Base-by-base conservation (phyloP, 2,329 filamentous ascomycete genomes). In the Talaromyces piceae region DNA sequence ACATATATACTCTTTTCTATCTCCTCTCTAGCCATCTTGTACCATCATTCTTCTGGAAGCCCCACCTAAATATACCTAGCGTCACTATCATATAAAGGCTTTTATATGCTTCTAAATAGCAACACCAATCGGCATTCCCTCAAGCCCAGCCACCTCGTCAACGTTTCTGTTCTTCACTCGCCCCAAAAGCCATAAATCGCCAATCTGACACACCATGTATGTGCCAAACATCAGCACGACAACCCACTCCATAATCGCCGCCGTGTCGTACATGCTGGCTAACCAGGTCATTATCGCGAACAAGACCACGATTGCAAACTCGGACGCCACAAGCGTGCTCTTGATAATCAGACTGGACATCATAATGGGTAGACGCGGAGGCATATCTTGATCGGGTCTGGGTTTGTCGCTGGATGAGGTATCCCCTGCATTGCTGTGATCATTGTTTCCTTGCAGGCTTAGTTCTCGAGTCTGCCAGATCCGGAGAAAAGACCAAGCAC, bases 131-230 rank as follows among this genome's bases (percentile, higher is more conserved):
- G 39, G 39, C 23, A 25, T 22, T 13, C 25, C 39, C 39, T 8
- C 20, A 22, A 12, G 5, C 12, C 12, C 18, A 2, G 12, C 39
- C 18, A 23, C 39, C 20, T 23, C 20, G 6, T 25, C 39, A 26
- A 43, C 22, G 5, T 11, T 39, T 9, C 16, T 4, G n/a, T 12
- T 41, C 37, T 22, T 43, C 11, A 25, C 23, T 16, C 20, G 43
- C 9, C 45, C 39, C 28, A 52, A 45, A 18, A 52, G 31, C 51
- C 46, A 53, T 41, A 53, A 31, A 49, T 53, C 51, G 2, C 45
- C 51, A 45, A 49, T 46, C 31, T 31, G 37, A 20, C 51, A 53
- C 41, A 41, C n/a, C 31, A 53, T 49, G 46, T 49, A 53, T 18
- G 23, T 43, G 0, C 13, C 46, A 46, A 53, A 53, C 26, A 49